Evolutionary conservation across 2,329 filamentous ascomycete genomes (phyloP).

Genomic region (Ambrosiella xylebori): DNA sequence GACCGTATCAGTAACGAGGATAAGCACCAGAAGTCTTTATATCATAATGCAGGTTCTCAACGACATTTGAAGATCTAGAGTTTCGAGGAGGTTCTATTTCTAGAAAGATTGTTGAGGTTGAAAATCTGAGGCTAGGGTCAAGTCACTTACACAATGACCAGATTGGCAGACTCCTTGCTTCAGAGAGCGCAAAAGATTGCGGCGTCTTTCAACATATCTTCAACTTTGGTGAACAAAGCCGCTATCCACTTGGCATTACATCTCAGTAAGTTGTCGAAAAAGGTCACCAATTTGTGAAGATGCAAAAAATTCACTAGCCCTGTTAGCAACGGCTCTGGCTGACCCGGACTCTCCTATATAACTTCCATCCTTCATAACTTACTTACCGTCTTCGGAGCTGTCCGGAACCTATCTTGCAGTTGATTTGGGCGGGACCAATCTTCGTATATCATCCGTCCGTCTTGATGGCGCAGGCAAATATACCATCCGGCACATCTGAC

Average conservation of each 20-base stretch:
- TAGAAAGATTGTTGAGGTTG: no score
- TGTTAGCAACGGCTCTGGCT: constrained; percentile 30
- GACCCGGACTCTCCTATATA: constrained; percentile 46
- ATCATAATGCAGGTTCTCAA: no score
- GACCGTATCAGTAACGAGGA: no score
- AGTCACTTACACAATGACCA: neutral
- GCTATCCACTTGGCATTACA: constrained; percentile 4
- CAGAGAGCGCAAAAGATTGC: constrained; percentile 1
- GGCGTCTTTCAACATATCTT: neutral
- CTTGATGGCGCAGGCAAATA: constrained; percentile 47
- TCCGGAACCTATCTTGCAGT: constrained; percentile 32
- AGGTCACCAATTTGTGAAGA: neutral
- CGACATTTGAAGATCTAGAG: no score
- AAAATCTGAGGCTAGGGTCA: neutral
- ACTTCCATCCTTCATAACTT: constrained; percentile 63
- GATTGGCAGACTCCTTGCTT: neutral
- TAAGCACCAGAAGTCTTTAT: no score
- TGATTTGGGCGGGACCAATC: constrained; percentile 22
- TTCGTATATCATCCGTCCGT: constrained; percentile 20
- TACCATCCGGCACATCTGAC: constrained; percentile 44
- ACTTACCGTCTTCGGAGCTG: constrained; percentile 60
- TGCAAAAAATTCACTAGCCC: neutral
- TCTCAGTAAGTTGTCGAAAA: constrained; percentile 1
- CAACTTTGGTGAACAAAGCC: neutral
- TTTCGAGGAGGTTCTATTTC: no score